Evolutionary conservation across 2,329 filamentous ascomycete genomes (phyloP), one percentile per base, ranked within the genome.

Genomic region (Colletotrichum destructivum): DNA sequence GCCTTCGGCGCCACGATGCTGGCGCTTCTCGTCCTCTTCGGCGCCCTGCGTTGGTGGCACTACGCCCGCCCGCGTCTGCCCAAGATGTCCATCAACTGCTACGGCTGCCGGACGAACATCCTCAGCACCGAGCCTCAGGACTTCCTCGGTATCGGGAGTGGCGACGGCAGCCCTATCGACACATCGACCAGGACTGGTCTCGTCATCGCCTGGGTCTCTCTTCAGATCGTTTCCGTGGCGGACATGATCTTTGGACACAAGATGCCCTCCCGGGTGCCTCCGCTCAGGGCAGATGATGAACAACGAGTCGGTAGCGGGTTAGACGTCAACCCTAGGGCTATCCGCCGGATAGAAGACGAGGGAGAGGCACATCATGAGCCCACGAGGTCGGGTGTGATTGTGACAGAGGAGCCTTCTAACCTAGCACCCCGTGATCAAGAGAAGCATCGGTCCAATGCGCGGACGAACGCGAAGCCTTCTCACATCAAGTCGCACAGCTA

Each of bases 301-400:
- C 9, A 1, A 2, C 16, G 31, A 16, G 16, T 21, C 9, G 9
- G 4, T 23, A 38, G 16, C 31, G 18, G 31, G 9, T 21, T 8
- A 4, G 2, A 21, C 11, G 18, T 11, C 18, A 15, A 21, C 8
- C 16, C 0, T 12, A 2, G 2, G 1, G n/a, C 16, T 18, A 5
- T 7, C 26, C 52, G 18, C 26, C 9, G 23, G 26, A n/a, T 16
- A 31, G 31, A 8, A 13, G 8, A 35, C 31, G 7, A 35, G 15
- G 16, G 16, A 31, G n/a, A 35, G 35, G 3, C 11, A 2, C 51
- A 12, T 31, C 8, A 55, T 38, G 26, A 38, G 18, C 11, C 18
- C n/a, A 5, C 11, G 18, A 38, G 4, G 31, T 21, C 31, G 4
- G 52, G 2, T 3, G 12, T n/a, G 13, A 9, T 31, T 18, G n/a